Percentiles rank a stretch among this genome's conserved stretches.
phyloP scores from a whole-genome alignment of 768 basidiomycete species.

The Pholiota conissans region DNA sequence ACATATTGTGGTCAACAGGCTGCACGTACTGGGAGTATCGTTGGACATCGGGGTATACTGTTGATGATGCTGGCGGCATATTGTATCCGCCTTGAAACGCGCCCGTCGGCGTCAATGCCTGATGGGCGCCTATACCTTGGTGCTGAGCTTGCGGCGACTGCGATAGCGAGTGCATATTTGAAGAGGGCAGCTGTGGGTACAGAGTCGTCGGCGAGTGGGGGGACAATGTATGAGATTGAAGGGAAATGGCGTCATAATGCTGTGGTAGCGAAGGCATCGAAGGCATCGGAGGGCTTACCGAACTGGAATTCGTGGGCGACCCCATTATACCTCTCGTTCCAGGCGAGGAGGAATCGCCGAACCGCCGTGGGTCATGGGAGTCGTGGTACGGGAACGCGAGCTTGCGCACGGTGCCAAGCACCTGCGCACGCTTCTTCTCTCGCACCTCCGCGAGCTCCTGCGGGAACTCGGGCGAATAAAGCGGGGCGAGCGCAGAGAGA shows the following conservation, averaged over 20 bases:
- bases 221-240: constrained; percentile 10
- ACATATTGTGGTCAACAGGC: constrained; percentile 67
- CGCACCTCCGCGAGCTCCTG: constrained; percentile 47
- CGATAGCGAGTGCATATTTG: constrained; percentile 16
- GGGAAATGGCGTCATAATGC: constrained; percentile 34
- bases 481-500: constrained; percentile 66
- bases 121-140: constrained; percentile 22
- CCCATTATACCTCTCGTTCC: constrained; percentile 43
- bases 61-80: constrained; percentile 17
- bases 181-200: constrained; percentile 16
- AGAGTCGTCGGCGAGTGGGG: constrained; percentile 25
- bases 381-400: constrained; percentile 84
- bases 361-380: constrained; percentile 53
- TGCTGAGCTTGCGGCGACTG: constrained; percentile 29
- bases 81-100: constrained; percentile 16
- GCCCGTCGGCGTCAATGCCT: constrained; percentile 18
- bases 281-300: constrained; percentile 55
- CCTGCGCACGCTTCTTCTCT: constrained; percentile 59
- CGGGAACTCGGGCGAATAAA: constrained; percentile 69
- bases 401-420: constrained; percentile 68
- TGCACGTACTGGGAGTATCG: constrained; percentile 49
- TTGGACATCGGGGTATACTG: constrained; percentile 36
- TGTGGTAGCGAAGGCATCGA: constrained; percentile 33
- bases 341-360: constrained; percentile 42
- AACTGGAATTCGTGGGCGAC: constrained; percentile 59